Conservation (phyloP, 352 stramenopile genomes). For the Pythium angustatum region DNA sequence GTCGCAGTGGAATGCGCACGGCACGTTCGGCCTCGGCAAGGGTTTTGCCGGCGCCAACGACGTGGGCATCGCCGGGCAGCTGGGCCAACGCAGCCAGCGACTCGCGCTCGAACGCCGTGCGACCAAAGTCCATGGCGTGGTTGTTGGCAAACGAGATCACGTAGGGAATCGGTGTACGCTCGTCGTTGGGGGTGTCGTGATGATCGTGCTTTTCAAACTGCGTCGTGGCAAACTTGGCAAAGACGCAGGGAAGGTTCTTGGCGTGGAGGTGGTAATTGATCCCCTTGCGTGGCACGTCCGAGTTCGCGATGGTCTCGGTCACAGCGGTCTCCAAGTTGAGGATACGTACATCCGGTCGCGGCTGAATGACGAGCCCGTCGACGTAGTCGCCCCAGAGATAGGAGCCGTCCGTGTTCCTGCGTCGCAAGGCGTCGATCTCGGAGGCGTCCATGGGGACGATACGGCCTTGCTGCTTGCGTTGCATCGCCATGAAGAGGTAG, state of each 20-base stretch:
- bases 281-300: slow-evolving; percentile 37
- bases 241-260: slow-evolving; percentile 26
- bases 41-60: slow-evolving; percentile 32
- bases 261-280: slow-evolving; percentile 41
- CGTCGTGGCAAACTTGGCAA: slow-evolving; percentile 23
- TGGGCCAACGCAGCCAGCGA: slow-evolving; percentile 31
- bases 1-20: slow-evolving; percentile 13
- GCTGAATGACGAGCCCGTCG: slow-evolving; percentile 26
- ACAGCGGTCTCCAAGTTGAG: slow-evolving; percentile 50
- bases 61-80: slow-evolving; percentile 22
- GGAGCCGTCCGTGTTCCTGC: slow-evolving; percentile 33
- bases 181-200: too few species aligned
- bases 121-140: slow-evolving; percentile 42
- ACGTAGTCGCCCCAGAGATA: slow-evolving; percentile 44
- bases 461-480: slow-evolving; percentile 19
- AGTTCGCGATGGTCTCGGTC: slow-evolving; percentile 37
- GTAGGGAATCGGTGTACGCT: slow-evolving; percentile 36
- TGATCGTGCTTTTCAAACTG: too few species aligned
- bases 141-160: slow-evolving; percentile 55
- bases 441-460: slow-evolving; percentile 17
- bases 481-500: slow-evolving; percentile 44
- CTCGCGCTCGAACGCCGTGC: slow-evolving; percentile 40
- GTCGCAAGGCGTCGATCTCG: slow-evolving; percentile 20
- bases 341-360: slow-evolving; percentile 36
- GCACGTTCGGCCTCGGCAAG: slow-evolving; percentile 26